A percentile compares a stretch with the other conserved stretches of the same genome.
phyloP scores from a whole-genome alignment of 2,329 filamentous ascomycete genomes.

The Verticillium dahliae region DNA sequence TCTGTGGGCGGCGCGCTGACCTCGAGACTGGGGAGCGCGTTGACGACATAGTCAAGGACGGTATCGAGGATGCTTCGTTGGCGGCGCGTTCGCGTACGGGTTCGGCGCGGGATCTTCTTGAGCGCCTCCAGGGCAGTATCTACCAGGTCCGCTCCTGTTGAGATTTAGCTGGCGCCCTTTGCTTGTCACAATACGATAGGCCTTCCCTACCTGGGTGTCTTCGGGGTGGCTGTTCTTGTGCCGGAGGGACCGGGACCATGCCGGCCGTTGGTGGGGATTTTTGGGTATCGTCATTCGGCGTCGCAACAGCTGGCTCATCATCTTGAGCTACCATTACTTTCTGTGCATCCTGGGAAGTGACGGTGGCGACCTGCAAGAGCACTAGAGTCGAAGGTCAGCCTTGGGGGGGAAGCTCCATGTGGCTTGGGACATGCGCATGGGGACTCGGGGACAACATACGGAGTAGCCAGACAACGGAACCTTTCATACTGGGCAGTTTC shows the following conservation, averaged over 20 bases:
- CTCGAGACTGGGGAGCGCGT: slow-evolving; percentile 43
- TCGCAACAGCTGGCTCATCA: slow-evolving; percentile 22
- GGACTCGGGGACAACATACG: slow-evolving; percentile 25
- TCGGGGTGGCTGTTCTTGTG: slow-evolving; percentile 17
- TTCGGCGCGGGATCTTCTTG: slow-evolving; percentile 38
- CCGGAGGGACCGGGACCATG: slow-evolving; percentile 19
- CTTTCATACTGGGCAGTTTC: slow-evolving; percentile 31
- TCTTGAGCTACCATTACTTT: slow-evolving; percentile 24
- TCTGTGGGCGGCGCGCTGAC: slow-evolving; percentile 38
- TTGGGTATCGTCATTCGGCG: slow-evolving; percentile 23
- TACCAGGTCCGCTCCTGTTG: slow-evolving; percentile 44
- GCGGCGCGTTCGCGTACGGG: slow-evolving; percentile 35
- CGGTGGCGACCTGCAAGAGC: slow-evolving; percentile 37
- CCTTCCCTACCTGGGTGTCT: slow-evolving; percentile 30
- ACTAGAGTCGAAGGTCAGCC: slow-evolving; percentile 22
- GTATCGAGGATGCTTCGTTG: slow-evolving; percentile 35
- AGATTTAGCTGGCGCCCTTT: slow-evolving; percentile 4
- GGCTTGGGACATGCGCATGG: slow-evolving; percentile 4
- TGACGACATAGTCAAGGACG: slow-evolving; percentile 35
- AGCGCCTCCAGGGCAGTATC: slow-evolving; percentile 45
- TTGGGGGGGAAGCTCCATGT: neutral
- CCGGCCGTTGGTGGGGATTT: slow-evolving; percentile 16
- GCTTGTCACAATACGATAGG: neutral
- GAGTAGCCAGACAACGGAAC: slow-evolving; percentile 31
- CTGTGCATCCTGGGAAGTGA: slow-evolving; percentile 31